Evolutionary conservation across 345 rosid species (phyloP).

Genomic region (Combretum micranthum): DNA sequence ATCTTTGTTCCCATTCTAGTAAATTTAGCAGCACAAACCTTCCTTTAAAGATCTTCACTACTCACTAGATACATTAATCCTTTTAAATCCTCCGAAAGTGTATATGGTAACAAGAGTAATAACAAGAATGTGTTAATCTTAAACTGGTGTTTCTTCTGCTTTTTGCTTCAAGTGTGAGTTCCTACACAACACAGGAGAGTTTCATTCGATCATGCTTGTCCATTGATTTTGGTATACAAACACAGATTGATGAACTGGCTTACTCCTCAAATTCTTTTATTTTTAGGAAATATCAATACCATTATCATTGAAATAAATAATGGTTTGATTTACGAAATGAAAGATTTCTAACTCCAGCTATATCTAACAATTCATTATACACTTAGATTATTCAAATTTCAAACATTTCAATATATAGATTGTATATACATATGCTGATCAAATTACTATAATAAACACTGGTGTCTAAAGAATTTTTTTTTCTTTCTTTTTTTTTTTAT

Average conservation of each 20-base stretch:
- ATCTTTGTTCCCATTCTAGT: background rate
- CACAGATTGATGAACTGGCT: conserved; percentile 12
- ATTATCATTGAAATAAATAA: no score
- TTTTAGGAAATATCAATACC: no score
- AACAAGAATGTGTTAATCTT: background rate
- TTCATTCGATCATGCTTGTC: conserved; percentile 35
- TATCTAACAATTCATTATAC: no score
- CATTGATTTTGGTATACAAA: conserved; percentile 14
- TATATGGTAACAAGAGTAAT: background rate
- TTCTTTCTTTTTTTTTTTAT: no score
- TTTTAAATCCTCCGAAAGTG: background rate
- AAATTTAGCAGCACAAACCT: background rate
- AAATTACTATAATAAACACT: no score
- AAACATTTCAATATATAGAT: no score
- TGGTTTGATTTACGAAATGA: no score
- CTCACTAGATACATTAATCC: background rate
- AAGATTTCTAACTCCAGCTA: no score
- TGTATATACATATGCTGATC: no score
- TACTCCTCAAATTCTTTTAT: conserved; percentile 21
- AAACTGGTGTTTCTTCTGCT: conserved; percentile 5
- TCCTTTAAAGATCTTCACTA: conserved; percentile 1
- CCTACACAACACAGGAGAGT: background rate
- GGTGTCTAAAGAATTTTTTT: no score
- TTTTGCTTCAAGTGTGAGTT: background rate
- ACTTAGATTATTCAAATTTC: background rate